phyloP scores from a whole-genome alignment of 78 protist species.

The Anaeramoeba flamelloides region DNA sequence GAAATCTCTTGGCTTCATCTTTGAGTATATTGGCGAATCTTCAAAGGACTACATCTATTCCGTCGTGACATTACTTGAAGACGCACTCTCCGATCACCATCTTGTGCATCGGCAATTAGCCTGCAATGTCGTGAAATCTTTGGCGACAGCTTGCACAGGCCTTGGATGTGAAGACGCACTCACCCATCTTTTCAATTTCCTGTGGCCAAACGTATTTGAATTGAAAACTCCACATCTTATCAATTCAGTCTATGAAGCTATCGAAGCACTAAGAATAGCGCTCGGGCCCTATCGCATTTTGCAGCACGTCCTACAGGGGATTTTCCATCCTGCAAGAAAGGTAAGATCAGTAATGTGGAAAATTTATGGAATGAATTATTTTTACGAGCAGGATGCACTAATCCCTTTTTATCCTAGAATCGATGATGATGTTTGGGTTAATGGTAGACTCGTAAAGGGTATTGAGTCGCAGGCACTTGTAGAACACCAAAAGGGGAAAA shows the following conservation, averaged over 20 bases:
- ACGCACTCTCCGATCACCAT: constrained; percentile 94
- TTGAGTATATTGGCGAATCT: constrained; percentile 94
- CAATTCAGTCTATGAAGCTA: constrained; percentile 85
- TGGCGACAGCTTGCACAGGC: constrained; percentile 61
- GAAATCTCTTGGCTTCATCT: constrained; percentile 86
- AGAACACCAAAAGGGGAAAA: no score
- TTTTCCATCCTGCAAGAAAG: constrained; percentile 49
- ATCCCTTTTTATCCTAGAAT: constrained; percentile 30
- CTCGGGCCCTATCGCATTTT: constrained; percentile 77
- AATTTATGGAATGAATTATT: constrained; percentile 80
- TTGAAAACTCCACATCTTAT: constrained; percentile 92
- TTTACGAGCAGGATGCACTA: constrained; percentile 44
- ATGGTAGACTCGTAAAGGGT: constrained; percentile 3
- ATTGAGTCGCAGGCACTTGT: constrained; percentile 11
- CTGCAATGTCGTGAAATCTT: constrained; percentile 42
- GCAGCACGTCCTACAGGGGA: constrained; percentile 52
- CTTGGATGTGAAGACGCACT: constrained; percentile 86
- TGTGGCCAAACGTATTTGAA: constrained; percentile 99
- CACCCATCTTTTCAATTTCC: constrained; percentile 80
- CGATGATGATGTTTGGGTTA: constrained; percentile 18
- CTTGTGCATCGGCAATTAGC: constrained; percentile 93
- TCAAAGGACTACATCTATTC: constrained; percentile 82
- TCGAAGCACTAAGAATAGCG: constrained; percentile 77
- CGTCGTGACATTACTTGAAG: constrained; percentile 83
- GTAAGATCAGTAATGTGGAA: constrained; percentile 96